phyloP scores from a whole-genome alignment of 768 basidiomycete species.

The Trametes sanguinea region DNA sequence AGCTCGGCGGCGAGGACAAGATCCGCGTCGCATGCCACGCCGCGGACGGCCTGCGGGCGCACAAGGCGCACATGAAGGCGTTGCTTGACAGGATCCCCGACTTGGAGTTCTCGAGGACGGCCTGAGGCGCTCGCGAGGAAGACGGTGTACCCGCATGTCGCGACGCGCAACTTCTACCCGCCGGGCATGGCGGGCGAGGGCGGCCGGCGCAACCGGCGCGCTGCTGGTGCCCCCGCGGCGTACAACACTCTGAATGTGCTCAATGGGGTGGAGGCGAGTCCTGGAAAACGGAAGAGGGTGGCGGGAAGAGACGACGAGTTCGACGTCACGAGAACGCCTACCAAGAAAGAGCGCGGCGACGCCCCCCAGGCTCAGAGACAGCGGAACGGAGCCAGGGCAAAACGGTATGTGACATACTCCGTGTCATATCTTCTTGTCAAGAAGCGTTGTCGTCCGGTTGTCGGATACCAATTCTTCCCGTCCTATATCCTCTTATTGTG shows the following conservation, averaged over 20 bases:
- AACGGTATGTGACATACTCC: slow-evolving; percentile 51
- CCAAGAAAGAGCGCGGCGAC: slow-evolving; percentile 58
- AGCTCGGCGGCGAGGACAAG: slow-evolving; percentile 96
- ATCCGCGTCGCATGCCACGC: slow-evolving; percentile 92
- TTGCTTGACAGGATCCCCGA: slow-evolving; percentile 65
- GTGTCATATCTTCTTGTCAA: not conserved
- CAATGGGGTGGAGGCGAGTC: slow-evolving; percentile 57
- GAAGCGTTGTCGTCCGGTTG: not conserved
- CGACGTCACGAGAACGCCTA: slow-evolving; percentile 60
- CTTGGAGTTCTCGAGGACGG: slow-evolving; percentile 45
- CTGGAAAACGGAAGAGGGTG: slow-evolving; percentile 62
- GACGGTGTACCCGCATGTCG: slow-evolving; percentile 78
- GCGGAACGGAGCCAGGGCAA: slow-evolving; percentile 55
- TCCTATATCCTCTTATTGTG: too few relatives aligned
- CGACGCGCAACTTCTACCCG: slow-evolving; percentile 68
- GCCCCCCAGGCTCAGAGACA: slow-evolving; percentile 38
- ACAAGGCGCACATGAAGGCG: slow-evolving; percentile 59
- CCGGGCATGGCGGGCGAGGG: slow-evolving; percentile 53
- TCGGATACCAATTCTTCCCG: too few relatives aligned
- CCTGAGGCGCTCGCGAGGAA: slow-evolving; percentile 55
- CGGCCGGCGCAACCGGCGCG: slow-evolving; percentile 59
- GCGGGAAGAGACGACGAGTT: slow-evolving; percentile 62
- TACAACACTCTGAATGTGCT: slow-evolving; percentile 56
- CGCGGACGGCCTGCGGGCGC: slow-evolving; percentile 79
- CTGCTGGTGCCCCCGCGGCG: slow-evolving; percentile 32